Evolutionary conservation across 441 rosid genomes (phyloP).

Genomic region (Rhodomyrtus psidioides): DNA sequence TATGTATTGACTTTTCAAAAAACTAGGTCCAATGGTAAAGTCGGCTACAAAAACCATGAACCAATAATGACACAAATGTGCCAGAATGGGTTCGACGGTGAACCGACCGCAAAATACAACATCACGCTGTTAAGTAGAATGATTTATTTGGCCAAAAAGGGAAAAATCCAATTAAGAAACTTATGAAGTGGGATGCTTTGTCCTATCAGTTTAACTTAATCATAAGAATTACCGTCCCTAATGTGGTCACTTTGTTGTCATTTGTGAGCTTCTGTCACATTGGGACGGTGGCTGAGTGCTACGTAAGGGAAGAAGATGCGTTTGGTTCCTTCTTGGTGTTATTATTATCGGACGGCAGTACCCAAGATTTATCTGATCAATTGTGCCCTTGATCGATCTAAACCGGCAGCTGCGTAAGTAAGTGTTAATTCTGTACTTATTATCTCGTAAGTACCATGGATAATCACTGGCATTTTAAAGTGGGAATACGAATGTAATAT

Average conservation of each 20-base stretch:
- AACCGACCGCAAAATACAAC: too few species aligned
- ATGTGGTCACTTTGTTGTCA: neutral
- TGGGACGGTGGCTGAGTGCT: too few species aligned
- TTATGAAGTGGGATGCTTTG: too few species aligned
- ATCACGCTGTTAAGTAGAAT: too few species aligned
- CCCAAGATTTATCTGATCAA: neutral
- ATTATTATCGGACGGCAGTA: neutral
- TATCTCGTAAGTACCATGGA: neutral
- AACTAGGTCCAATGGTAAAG: too few species aligned
- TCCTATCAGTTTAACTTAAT: neutral
- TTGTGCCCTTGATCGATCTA: neutral
- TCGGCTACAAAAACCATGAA: too few species aligned
- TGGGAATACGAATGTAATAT: neutral
- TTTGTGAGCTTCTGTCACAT: neutral
- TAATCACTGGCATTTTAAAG: neutral
- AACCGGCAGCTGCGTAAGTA: neutral
- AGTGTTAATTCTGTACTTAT: too few species aligned
- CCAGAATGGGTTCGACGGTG: too few species aligned
- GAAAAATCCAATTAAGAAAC: too few species aligned
- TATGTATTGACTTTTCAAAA: too few species aligned
- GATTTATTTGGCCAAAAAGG: neutral
- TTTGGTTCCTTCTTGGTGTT: neutral
- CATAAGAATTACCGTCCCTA: neutral
- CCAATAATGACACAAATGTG: too few species aligned
- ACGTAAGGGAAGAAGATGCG: too few species aligned